Conservation (phyloP, 768 basidiomycete species). For the Candolleomyces aberdarensis region DNA sequence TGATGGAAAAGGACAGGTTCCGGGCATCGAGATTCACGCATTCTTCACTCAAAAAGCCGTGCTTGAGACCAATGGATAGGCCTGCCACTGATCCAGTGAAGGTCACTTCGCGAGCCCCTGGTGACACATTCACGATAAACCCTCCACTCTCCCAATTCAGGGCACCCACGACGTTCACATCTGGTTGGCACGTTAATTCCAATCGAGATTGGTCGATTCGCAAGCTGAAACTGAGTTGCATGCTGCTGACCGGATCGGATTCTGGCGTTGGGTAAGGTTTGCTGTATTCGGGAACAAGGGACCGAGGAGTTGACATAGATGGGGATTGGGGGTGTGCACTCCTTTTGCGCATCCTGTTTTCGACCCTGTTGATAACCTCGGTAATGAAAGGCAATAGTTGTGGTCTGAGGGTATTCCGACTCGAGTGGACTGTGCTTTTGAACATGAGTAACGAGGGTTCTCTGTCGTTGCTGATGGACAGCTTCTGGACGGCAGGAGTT, state of each 20-base stretch:
- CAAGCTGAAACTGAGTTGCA: slow-evolving; percentile 82
- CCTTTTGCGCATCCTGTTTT: slow-evolving; percentile 62
- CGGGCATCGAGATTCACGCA: slow-evolving; percentile 78
- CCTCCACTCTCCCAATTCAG: slow-evolving; percentile 95
- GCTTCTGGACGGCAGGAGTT: slow-evolving; percentile 41
- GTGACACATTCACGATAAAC: slow-evolving; percentile 75
- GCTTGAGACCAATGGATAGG: slow-evolving; percentile 75
- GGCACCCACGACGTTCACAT: slow-evolving; percentile 88
- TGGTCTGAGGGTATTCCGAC: slow-evolving; percentile 80
- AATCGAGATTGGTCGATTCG: slow-evolving; percentile 89
- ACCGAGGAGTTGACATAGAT: slow-evolving; percentile 7
- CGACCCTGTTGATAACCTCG: slow-evolving; percentile 67
- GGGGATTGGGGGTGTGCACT: slow-evolving; percentile 28
- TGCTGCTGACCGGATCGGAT: slow-evolving; percentile 37
- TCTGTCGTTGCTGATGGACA: slow-evolving; percentile 21
- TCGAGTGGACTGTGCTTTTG: slow-evolving; percentile 87
- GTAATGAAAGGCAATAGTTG: slow-evolving; percentile 83
- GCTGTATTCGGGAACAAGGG: slow-evolving; percentile 9
- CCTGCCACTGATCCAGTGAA: slow-evolving; percentile 82
- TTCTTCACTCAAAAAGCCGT: slow-evolving; percentile 82
- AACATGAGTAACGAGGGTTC: slow-evolving; percentile 65
- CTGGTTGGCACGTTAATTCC: slow-evolving; percentile 83
- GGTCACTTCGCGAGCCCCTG: slow-evolving; percentile 65
- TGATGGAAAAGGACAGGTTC: slow-evolving; percentile 76
- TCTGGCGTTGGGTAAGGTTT: slow-evolving; percentile 15